Evolutionary conservation across 106 monocot genomes (phyloP).

Genomic region (Platanthera zijinensis): DNA sequence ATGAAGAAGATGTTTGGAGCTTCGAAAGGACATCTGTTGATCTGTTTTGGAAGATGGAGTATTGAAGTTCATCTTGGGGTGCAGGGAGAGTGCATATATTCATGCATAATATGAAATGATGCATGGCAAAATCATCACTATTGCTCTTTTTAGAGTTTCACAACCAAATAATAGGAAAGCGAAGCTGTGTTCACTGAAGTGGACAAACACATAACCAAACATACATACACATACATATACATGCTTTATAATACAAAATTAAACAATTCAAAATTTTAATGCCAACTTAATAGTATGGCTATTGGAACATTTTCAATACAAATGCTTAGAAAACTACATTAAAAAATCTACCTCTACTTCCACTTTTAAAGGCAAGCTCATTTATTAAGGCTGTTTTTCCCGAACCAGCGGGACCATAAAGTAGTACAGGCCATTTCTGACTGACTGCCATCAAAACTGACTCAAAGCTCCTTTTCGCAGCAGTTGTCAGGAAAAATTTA

Average conservation of each 20-base stretch:
- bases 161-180: too few relatives aligned
- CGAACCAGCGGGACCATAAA: slow-evolving; percentile 71
- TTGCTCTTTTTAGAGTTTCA: too few relatives aligned
- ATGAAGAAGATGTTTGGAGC: too few relatives aligned
- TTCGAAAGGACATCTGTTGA: neutral
- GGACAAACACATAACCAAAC: neutral
- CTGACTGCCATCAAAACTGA: slow-evolving; percentile 62
- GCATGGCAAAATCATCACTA: too few relatives aligned
- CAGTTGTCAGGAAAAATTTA: slow-evolving; percentile 52
- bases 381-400: slow-evolving; percentile 87
- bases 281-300: neutral
- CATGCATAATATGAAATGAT: too few relatives aligned
- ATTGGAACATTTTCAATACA: neutral
- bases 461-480: slow-evolving; percentile 66
- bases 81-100: too few relatives aligned
- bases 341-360: slow-evolving; percentile 47
- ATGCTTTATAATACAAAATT: neutral
- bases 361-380: slow-evolving; percentile 37
- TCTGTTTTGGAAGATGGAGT: neutral
- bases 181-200: neutral
- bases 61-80: neutral
- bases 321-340: neutral
- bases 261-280: neutral
- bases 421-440: slow-evolving; percentile 87
- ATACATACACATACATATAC: neutral